phyloP scores from a whole-genome alignment of 2,329 filamentous ascomycete species.

The Sporothrix luriei region DNA sequence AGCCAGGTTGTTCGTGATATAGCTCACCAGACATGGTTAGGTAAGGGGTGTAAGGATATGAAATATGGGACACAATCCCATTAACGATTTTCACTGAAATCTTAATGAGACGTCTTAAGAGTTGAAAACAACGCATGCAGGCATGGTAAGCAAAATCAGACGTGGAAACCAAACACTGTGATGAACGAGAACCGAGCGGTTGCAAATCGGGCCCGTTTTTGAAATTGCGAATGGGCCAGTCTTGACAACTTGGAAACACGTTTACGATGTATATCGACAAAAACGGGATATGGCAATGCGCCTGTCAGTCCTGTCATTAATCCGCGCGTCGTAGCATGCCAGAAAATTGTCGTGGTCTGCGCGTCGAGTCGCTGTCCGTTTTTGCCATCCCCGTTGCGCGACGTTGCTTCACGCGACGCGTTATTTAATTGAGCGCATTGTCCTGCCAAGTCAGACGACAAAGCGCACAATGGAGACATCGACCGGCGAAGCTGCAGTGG shows the following conservation, averaged over 20 bases:
- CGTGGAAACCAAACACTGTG: not conserved
- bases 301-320: not conserved
- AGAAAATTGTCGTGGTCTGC: not conserved
- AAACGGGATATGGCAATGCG: not conserved
- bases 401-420: conserved; percentile 14
- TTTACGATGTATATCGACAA: not conserved
- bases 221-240: not conserved
- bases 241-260: conserved; percentile 13
- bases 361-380: not conserved
- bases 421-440: not conserved
- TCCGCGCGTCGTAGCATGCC: not conserved
- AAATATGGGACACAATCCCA: not conserved
- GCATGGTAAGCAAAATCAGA: not conserved
- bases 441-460: not conserved
- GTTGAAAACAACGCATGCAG: not conserved
- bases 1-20: conserved; percentile 17
- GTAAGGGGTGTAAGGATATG: not conserved
- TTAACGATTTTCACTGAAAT: no score
- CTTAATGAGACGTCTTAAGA: not conserved
- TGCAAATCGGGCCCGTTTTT: not conserved
- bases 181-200: not conserved
- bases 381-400: not conserved
- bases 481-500: conserved; percentile 14
- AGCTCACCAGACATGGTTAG: not conserved
- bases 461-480: not conserved